Evolutionary conservation across 768 basidiomycete species (phyloP), one percentile per base, ranked within the genome.

Genomic region (Pisolithus sp.): DNA sequence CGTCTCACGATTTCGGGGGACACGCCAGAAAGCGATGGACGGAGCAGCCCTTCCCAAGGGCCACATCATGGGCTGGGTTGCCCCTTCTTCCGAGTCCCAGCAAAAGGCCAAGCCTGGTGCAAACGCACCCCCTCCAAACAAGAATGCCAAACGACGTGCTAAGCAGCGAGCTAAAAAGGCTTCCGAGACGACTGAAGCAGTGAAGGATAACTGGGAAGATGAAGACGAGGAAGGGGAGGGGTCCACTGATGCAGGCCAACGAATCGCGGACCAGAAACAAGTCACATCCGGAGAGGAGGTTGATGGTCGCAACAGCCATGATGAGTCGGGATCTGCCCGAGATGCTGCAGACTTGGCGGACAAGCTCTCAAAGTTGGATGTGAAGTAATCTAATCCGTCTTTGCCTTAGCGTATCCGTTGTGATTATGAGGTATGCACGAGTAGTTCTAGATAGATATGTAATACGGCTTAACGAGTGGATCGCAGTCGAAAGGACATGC

Each of bases 141-240:
- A 93, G 73, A 86, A 87, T 43, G 89, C 84, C 40, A 89, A 84
- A 69, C 82, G 85, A 71, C 85, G 82, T 56, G 86, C 86, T 54
- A 92, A 93, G 69, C 76, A 82, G 59, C 82, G 81, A 65, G 87
- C 84, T 61, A 89, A 81, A 69, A 77, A 79, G 64, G 68, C 67
- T 20, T 70, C 78, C 53, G 78, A 80, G 59, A 77, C 78, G 64
- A 64, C 69, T n/a, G 72, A 73, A 23, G 64, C 57, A 41, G 82
- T 91, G n/a, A 81, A 78, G 51, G 87, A 90, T 55, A 81, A 76
- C 53, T 92, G 89, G 81, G 89, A 89, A 37, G 86, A 85, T 46
- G 85, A 82, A 10, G 83, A 80, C 4, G 75, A 66, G 6, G 74
- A 64, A 36, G 48, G 53, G 46, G 53, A 58, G 39, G 54, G 59